phyloP scores from a whole-genome alignment of 2,329 filamentous ascomycete genomes.

The Monosporascus sp. region DNA sequence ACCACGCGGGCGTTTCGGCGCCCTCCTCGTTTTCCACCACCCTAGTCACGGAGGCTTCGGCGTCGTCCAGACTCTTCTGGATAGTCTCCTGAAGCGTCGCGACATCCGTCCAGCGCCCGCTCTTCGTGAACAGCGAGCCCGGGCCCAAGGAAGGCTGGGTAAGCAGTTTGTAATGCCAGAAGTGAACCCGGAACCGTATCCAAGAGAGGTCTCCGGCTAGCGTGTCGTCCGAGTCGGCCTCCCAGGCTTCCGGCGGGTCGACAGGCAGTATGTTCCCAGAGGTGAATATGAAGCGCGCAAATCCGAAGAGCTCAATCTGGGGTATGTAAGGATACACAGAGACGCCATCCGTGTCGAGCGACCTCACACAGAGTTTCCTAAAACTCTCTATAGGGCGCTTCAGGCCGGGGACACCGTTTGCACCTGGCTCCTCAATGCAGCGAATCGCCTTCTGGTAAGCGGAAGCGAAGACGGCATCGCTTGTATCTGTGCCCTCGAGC shows the following conservation, averaged over 20 bases:
- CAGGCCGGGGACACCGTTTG: neutral
- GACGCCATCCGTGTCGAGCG: conserved; percentile 76
- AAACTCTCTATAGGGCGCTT: conserved; percentile 12
- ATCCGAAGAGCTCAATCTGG: conserved; percentile 73
- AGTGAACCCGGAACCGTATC: conserved; percentile 65
- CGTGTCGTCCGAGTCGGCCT: conserved; percentile 24
- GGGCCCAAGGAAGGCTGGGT: conserved; percentile 50
- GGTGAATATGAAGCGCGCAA: conserved; percentile 55
- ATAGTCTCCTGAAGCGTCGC: conserved; percentile 49
- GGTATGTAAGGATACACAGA: conserved; percentile 81
- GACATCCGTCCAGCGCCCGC: conserved; percentile 54
- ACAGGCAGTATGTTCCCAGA: conserved; percentile 21
- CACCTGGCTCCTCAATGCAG: neutral
- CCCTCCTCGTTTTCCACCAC: conserved; percentile 10
- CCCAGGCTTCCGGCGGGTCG: conserved; percentile 24
- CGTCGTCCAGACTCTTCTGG: conserved; percentile 34
- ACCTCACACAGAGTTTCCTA: conserved; percentile 49
- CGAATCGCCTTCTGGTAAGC: conserved; percentile 20
- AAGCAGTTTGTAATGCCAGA: conserved; percentile 60
- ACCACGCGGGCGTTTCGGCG: conserved; percentile 29
- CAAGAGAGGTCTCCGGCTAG: conserved; percentile 41
- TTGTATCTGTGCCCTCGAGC: conserved; percentile 30
- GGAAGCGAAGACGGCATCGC: conserved; percentile 26
- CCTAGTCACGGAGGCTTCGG: conserved; percentile 26
- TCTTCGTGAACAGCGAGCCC: conserved; percentile 50